Evolutionary conservation across 257 asterid species (phyloP).

Genomic region (Nicotiana tabacum): DNA sequence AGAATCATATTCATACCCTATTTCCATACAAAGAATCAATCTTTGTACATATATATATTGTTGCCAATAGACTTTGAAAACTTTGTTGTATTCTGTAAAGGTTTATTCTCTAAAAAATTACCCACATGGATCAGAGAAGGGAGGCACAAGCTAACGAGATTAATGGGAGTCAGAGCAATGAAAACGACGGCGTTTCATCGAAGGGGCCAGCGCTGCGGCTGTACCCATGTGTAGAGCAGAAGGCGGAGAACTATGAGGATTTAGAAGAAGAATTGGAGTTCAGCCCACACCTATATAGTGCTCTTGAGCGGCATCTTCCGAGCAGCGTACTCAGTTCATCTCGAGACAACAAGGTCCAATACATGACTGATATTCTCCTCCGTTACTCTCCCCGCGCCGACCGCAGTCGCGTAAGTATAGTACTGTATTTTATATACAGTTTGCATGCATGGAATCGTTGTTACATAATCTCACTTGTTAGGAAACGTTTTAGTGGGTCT

Average conservation of each 20-base stretch:
- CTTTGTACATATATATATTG: too few relatives aligned
- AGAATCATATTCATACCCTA: neutral
- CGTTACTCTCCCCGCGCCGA: slow-evolving; percentile 76
- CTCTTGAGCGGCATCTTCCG: slow-evolving; percentile 74
- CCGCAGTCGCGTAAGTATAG: slow-evolving; percentile 54
- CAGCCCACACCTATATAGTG: slow-evolving; percentile 63
- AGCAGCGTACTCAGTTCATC: slow-evolving; percentile 40
- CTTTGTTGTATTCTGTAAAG: too few relatives aligned
- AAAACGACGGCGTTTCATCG: slow-evolving; percentile 39
- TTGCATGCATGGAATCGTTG: neutral
- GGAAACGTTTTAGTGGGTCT: too few relatives aligned
- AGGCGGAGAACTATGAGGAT: slow-evolving; percentile 67
- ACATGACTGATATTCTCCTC: slow-evolving; percentile 66
- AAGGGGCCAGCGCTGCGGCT: slow-evolving; percentile 46
- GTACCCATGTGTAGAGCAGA: slow-evolving; percentile 70
- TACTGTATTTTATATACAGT: neutral
- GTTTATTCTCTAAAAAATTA: too few relatives aligned
- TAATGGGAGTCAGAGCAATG: slow-evolving; percentile 23
- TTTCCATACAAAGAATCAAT: neutral
- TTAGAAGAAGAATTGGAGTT: slow-evolving; percentile 51
- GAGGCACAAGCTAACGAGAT: slow-evolving; percentile 5
- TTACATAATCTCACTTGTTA: too few relatives aligned
- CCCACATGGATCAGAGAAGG: slow-evolving; percentile 5
- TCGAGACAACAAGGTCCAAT: slow-evolving; percentile 59
- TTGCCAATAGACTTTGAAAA: too few relatives aligned